phyloP scores from a whole-genome alignment of 163 green algal species.

The Chlorella variabilis region DNA sequence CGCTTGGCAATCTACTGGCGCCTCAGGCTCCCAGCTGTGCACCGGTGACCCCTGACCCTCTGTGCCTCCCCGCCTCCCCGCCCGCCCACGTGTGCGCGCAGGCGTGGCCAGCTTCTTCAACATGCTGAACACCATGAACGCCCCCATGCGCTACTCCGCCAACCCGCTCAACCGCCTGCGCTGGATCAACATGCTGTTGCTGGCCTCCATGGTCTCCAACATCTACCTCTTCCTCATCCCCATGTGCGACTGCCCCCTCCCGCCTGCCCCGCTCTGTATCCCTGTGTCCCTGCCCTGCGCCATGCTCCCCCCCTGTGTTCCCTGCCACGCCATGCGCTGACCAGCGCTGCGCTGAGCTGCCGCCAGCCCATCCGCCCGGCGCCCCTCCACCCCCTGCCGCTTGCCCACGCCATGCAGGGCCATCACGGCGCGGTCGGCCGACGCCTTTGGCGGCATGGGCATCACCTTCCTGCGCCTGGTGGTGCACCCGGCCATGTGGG shows the following conservation, averaged over 20 bases:
- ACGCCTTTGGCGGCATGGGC: conserved; percentile 41
- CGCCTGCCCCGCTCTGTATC: too few species aligned
- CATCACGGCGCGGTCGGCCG: conserved; percentile 34
- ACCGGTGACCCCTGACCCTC: too few species aligned
- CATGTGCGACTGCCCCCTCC: too few species aligned
- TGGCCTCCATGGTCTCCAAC: conserved; percentile 25
- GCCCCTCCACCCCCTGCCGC: too few species aligned
- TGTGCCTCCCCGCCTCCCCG: too few species aligned
- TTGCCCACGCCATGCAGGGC: conserved; percentile 23
- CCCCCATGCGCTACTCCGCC: conserved; percentile 6
- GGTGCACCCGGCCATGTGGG: conserved; percentile 58
- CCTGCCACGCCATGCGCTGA: background rate
- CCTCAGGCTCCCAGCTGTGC: too few species aligned
- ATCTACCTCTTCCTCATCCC: conserved; percentile 47
- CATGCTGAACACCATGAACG: conserved; percentile 4
- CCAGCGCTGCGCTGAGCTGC: too few species aligned
- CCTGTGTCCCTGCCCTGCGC: too few species aligned
- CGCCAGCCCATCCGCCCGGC: background rate
- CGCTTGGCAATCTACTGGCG: too few species aligned
- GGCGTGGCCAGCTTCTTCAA: background rate
- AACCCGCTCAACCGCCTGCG: conserved; percentile 35
- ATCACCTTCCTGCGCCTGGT: conserved; percentile 53
- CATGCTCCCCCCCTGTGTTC: too few species aligned
- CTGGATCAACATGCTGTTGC: conserved; percentile 35
- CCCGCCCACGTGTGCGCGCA: too few species aligned